Conservation (phyloP, 768 basidiomycete genomes). For the Brasilioporus rufonigricans region DNA sequence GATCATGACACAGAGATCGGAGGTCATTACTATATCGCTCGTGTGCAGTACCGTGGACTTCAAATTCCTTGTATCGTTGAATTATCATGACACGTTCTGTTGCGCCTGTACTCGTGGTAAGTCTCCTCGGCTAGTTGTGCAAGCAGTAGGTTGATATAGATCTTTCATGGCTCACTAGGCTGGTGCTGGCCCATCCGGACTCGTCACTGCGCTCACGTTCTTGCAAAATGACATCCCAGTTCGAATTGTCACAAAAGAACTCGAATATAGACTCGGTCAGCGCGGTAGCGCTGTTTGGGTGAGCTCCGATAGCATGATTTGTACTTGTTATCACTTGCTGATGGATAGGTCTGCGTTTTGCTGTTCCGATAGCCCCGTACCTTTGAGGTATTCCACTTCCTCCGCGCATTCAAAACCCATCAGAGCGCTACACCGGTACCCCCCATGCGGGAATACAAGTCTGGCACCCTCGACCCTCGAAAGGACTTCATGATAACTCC, state of each 20-base stretch:
- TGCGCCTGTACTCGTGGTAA: constrained; percentile 21
- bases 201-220: constrained; percentile 32
- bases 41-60: too few relatives aligned
- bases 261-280: constrained; percentile 34
- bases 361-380: constrained; percentile 28
- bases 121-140: not conserved
- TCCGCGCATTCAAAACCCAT: constrained; percentile 38
- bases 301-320: not conserved
- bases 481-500: constrained; percentile 5
- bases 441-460: constrained; percentile 35
- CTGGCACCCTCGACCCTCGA: constrained; percentile 12
- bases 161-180: constrained; percentile 9
- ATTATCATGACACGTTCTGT: constrained; percentile 9
- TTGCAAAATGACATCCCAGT: constrained; percentile 46
- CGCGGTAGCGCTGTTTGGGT: constrained; percentile 42
- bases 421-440: constrained; percentile 25
- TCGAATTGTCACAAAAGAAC: constrained; percentile 51
- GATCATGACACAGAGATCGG: not conserved
- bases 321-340: not conserved
- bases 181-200: constrained; percentile 31
- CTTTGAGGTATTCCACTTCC: constrained; percentile 41
- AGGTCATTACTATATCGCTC: not conserved
- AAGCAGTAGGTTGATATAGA: too few relatives aligned
- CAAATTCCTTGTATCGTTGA: too few relatives aligned
- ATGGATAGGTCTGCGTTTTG: not conserved